A percentile compares a stretch with the other conserved stretches of the same genome.
Conservation (phyloP, 2,329 filamentous ascomycete genomes). For the Aspergillus clavatus region DNA sequence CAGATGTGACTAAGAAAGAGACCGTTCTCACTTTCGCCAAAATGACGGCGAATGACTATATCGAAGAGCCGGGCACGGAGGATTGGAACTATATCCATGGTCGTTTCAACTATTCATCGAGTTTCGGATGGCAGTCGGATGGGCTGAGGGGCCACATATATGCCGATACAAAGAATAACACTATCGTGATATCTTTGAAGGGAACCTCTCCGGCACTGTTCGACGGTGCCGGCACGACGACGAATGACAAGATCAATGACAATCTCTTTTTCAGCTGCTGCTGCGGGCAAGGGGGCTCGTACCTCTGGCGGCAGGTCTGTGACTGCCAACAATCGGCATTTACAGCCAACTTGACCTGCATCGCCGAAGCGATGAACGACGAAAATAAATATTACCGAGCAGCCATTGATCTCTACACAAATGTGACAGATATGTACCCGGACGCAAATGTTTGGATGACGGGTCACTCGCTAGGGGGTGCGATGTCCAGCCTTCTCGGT, state of each 20-base stretch:
- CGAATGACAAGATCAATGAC: slow-evolving; percentile 96
- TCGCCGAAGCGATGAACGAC: slow-evolving; percentile 66
- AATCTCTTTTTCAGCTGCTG: slow-evolving; percentile 98
- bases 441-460: slow-evolving; percentile 80
- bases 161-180: slow-evolving; percentile 77
- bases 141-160: slow-evolving; percentile 90
- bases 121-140: slow-evolving; percentile 90
- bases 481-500: slow-evolving; percentile 81
- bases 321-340: slow-evolving; percentile 85
- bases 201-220: slow-evolving; percentile 87
- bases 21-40: slow-evolving; percentile 79
- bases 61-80: slow-evolving; percentile 62
- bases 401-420: slow-evolving; percentile 82
- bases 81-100: slow-evolving; percentile 80
- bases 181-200: slow-evolving; percentile 87
- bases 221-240: slow-evolving; percentile 93
- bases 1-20: slow-evolving; percentile 78
- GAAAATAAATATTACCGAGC: slow-evolving; percentile 92
- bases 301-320: slow-evolving; percentile 86
- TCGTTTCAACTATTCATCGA: slow-evolving; percentile 76
- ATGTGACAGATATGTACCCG: slow-evolving; percentile 85
- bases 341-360: slow-evolving; percentile 87
- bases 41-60: slow-evolving; percentile 88
- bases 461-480: slow-evolving; percentile 87
- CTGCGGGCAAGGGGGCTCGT: slow-evolving; percentile 87